phyloP scores from a whole-genome alignment of 169 alveolate species.

The Eimeria zaria region DNA sequence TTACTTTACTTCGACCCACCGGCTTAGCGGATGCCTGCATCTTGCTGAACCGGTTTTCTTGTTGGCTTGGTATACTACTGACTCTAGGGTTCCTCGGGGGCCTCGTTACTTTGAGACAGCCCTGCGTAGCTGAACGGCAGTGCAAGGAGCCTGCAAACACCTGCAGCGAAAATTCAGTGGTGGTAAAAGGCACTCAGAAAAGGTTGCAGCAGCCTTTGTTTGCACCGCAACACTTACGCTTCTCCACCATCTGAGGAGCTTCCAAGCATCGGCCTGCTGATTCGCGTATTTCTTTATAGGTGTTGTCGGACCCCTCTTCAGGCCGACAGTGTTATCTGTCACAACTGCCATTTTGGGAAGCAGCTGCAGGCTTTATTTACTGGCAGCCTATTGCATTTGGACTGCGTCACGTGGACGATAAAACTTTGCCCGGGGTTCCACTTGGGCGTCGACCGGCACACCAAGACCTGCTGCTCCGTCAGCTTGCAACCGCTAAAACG shows the following conservation, averaged over 20 bases:
- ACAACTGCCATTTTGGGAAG: not conserved
- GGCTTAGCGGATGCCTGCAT: constrained; percentile 24
- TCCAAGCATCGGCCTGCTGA: not conserved
- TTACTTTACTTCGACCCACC: not conserved
- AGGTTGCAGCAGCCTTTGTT: not conserved
- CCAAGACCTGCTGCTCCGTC: not conserved
- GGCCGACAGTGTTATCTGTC: not conserved
- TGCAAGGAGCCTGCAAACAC: not conserved
- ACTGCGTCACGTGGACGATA: not conserved
- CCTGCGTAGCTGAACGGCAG: not conserved
- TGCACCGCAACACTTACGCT: not conserved
- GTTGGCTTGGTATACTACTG: not conserved
- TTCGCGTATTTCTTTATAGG: not conserved
- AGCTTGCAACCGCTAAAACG: too few relatives aligned
- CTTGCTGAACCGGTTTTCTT: not conserved
- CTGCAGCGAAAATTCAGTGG: not conserved
- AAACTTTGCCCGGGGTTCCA: not conserved
- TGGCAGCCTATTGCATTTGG: not conserved
- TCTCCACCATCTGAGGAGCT: not conserved
- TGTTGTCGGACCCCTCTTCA: not conserved
- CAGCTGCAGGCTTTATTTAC: constrained; percentile 1
- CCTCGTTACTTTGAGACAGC: not conserved
- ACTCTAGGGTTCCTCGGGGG: not conserved
- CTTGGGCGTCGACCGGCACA: not conserved
- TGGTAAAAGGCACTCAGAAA: not conserved